These are phyloP conservation scores for Alternaria brassicae DNA, from an alignment of 2,329 filamentous ascomycete genomes.

Conservation along the genomic window DNA sequence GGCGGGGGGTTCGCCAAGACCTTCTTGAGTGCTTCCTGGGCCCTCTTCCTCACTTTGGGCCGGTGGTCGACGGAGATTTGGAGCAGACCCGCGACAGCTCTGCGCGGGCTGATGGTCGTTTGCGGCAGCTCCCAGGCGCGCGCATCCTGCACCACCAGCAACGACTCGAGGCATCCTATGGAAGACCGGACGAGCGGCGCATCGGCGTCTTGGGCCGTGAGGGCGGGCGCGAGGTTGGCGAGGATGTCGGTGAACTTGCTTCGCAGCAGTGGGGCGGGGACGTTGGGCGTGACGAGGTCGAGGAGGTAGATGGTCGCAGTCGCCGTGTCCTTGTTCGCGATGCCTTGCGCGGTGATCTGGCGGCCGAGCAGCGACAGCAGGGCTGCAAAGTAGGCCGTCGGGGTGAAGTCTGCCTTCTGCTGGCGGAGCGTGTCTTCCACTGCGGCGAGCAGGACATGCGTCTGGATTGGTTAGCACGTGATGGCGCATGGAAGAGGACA, in stretches of 20 bases:
- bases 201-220: conserved; percentile 81
- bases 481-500: neutral
- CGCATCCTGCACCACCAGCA: conserved; percentile 87
- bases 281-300: conserved; percentile 85
- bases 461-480: conserved; percentile 59
- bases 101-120: conserved; percentile 81
- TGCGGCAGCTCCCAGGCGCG: conserved; percentile 86
- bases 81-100: conserved; percentile 85
- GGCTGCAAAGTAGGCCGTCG: conserved; percentile 96
- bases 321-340: conserved; percentile 80
- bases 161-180: conserved; percentile 91
- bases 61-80: conserved; percentile 84
- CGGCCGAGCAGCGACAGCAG: conserved; percentile 86
- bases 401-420: conserved; percentile 80
- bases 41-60: conserved; percentile 92
- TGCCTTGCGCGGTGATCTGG: conserved; percentile 69
- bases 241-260: conserved; percentile 96
- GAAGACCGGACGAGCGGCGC: conserved; percentile 85
- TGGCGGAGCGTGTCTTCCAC: conserved; percentile 92
- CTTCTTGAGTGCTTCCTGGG: conserved; percentile 85
- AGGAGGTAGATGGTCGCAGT: conserved; percentile 93
- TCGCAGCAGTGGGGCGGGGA: conserved; percentile 84
- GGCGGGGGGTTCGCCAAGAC: conserved; percentile 86
- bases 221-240: conserved; percentile 80
- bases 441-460: conserved; percentile 83